Conservation (phyloP, 2,329 filamentous ascomycete genomes). For the Microsporum audouinii region DNA sequence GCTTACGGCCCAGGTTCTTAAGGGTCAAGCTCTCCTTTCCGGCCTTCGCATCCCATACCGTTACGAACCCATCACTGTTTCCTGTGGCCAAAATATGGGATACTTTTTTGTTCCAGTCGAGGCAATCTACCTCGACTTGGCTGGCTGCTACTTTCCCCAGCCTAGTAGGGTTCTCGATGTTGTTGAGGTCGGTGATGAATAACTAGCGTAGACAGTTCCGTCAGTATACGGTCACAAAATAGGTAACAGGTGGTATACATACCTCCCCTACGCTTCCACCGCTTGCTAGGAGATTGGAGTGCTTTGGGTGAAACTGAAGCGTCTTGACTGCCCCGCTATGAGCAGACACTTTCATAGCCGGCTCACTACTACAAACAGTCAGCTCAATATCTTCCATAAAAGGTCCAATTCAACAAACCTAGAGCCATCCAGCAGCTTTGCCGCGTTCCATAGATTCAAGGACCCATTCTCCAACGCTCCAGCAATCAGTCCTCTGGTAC, state of each 20-base stretch:
- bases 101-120: constrained; percentile 98
- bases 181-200: constrained; percentile 89
- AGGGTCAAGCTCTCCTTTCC: constrained; percentile 95
- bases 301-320: constrained; percentile 89
- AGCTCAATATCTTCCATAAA: constrained; percentile 3
- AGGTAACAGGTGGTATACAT: constrained; percentile 6
- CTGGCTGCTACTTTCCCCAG: constrained; percentile 78
- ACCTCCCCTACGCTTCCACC: constrained; percentile 84
- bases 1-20: constrained; percentile 78
- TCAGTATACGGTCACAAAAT: constrained; percentile 6
- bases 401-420: constrained; percentile 30
- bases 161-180: constrained; percentile 75
- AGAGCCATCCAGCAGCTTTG: constrained; percentile 46
- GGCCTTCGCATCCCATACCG: constrained; percentile 95
- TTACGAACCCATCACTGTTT: constrained; percentile 85
- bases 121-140: constrained; percentile 86
- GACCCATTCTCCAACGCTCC: constrained; percentile 91
- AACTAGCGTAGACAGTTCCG: constrained; percentile 37
- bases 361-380: constrained; percentile 47
- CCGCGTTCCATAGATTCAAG: constrained; percentile 86
- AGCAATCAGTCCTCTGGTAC: constrained; percentile 79
- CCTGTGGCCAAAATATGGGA: constrained; percentile 92
- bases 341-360: constrained; percentile 76
- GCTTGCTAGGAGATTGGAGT: constrained; percentile 81
- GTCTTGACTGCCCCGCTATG: constrained; percentile 89